Evolutionary conservation across 257 asterid species (phyloP), one percentile per base, ranked within the genome.

Genomic region (Hygrophila difformis): DNA sequence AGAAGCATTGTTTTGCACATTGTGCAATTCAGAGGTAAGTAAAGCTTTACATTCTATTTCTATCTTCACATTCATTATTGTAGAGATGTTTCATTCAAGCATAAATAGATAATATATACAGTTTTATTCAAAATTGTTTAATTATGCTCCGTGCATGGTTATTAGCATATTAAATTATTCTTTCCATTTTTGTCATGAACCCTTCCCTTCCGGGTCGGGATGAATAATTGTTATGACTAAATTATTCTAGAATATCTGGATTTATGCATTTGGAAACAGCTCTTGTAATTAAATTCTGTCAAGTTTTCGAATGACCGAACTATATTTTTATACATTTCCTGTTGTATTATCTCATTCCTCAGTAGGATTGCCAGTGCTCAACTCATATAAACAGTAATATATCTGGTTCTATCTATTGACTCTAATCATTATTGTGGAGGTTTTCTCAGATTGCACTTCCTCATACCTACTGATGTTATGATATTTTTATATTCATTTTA

Each of bases 1-100:
- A 74, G 98, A 91, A 66, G 98, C 95, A 20, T 68, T 91, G 73
- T 91, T 82, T 69, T 91, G 98, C 84, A 91, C 98, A 11, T 61
- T 91, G 66, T 91, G 98, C 73, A 75, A 82, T 41, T 88, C 93
- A 15, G 98, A 91, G 98, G 98, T 91, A 72, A 64, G 59, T 49
- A 26, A 49, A 61, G 21, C 12, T 34, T 18, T 41, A 18, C 2
- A 31, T 57, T 24, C 43, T 43, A 26, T 26, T 3, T 15, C 10
- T 18, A 6, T 29, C 23, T 33, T 8, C 37, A 49, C 26, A 14
- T 24, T 49, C 19, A 18, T 39, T 46, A 26, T 26, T 11, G 8
- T 13, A 19, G 26, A 12, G 33, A 4, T 37, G 29, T 43, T 35
- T 51, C 14, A 44, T 16, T 37, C 28, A 17, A 20, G 23, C 13